Percentiles rank a stretch among this genome's conserved stretches.
These are phyloP conservation scores for Bacidia gigantensis DNA, from an alignment of 495 filamentous ascomycete species.

Conservation along the genomic window DNA sequence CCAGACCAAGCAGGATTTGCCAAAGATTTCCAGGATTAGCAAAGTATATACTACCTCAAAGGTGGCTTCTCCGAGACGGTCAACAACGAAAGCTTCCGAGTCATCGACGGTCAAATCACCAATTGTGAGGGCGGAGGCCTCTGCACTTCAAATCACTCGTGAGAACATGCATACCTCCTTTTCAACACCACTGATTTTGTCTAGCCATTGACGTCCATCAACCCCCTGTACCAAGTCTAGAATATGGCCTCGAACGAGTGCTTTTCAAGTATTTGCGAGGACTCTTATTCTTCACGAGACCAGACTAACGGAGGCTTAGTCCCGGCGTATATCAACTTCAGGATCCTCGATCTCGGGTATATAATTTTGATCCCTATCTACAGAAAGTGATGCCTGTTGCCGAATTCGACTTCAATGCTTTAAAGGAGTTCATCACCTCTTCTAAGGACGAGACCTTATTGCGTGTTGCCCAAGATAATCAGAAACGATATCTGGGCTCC, in stretches of 20 bases:
- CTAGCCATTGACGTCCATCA: slow-evolving; percentile 38
- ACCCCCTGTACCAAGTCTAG: slow-evolving; percentile 52
- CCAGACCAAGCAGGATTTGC: too few relatives aligned
- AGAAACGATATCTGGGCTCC: slow-evolving; percentile 84
- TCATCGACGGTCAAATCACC: not conserved
- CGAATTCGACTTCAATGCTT: slow-evolving; percentile 80
- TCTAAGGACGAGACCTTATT: slow-evolving; percentile 64
- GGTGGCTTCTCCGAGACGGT: too few relatives aligned
- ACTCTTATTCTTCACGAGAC: not conserved
- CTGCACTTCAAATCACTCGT: slow-evolving; percentile 13
- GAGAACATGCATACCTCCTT: not conserved
- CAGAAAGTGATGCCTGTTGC: slow-evolving; percentile 77
- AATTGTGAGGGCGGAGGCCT: slow-evolving; percentile 13
- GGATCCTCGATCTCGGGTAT: slow-evolving; percentile 76
- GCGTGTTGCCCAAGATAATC: slow-evolving; percentile 43
- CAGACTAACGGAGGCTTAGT: slow-evolving; percentile 25
- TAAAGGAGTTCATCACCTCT: slow-evolving; percentile 77
- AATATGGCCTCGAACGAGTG: slow-evolving; percentile 75
- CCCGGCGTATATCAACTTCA: slow-evolving; percentile 85
- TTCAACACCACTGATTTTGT: slow-evolving; percentile 13
- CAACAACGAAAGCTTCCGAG: not conserved
- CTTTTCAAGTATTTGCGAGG: slow-evolving; percentile 60
- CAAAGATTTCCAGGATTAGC: too few relatives aligned
- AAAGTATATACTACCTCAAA: too few relatives aligned
- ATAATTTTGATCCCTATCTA: slow-evolving; percentile 92